A percentile compares a stretch with the other conserved stretches of the same genome.
These are phyloP conservation scores for Lipomyces lipofer DNA, from an alignment of 805 yeast genomes.

Conservation along the genomic window DNA sequence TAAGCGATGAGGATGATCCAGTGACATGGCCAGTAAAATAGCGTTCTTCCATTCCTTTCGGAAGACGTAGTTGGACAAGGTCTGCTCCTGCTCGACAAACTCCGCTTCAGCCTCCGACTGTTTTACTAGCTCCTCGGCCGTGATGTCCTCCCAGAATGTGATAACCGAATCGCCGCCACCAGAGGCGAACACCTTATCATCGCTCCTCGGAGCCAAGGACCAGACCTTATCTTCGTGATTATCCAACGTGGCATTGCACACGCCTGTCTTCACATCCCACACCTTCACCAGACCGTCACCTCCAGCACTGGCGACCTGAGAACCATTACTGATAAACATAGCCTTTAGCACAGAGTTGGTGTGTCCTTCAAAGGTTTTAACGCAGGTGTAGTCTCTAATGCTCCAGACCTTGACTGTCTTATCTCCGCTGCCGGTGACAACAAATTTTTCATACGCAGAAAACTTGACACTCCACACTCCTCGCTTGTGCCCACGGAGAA, in stretches of 20 bases:
- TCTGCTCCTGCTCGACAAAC: constrained; percentile 86
- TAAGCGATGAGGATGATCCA: constrained; percentile 88
- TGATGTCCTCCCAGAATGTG: constrained; percentile 84
- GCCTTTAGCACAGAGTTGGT: constrained; percentile 88
- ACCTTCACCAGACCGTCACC: constrained; percentile 93
- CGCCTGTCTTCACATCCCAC: constrained; percentile 81
- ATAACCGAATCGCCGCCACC: constrained; percentile 97
- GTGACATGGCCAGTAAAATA: constrained; percentile 75
- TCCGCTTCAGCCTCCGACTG: constrained; percentile 53
- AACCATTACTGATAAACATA: constrained; percentile 62
- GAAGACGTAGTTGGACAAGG: constrained; percentile 69
- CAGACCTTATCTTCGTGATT: constrained; percentile 92
- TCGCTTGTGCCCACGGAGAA: constrained; percentile 86
- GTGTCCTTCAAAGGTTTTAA: constrained; percentile 89
- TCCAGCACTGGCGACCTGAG: constrained; percentile 70
- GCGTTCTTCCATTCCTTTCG: constrained; percentile 86
- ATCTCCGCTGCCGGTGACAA: constrained; percentile 90
- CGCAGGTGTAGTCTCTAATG: constrained; percentile 69
- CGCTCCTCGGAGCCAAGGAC: constrained; percentile 71
- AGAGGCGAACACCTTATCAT: constrained; percentile 68
- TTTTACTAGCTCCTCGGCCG: constrained; percentile 64
- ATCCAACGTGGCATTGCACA: constrained; percentile 79
- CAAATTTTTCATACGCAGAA: constrained; percentile 70
- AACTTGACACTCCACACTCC: constrained; percentile 93
- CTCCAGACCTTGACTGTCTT: constrained; percentile 90